phyloP scores from a whole-genome alignment of 2,329 filamentous ascomycete genomes.

The Stachybotrys elegans region DNA sequence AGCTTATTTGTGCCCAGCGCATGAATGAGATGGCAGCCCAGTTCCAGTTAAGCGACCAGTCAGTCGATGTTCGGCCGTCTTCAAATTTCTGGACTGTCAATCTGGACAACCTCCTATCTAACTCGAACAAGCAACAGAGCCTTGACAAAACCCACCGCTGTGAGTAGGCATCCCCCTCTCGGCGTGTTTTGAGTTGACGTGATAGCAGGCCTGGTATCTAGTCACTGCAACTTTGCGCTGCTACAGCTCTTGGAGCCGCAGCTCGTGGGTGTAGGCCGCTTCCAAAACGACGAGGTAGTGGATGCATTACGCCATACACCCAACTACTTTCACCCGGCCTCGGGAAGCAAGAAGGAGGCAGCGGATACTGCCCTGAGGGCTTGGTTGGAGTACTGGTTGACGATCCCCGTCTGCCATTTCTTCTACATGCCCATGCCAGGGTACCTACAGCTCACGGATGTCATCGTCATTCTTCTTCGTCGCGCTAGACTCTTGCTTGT shows the following conservation, averaged over 20 bases:
- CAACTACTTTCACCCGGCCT: constrained; percentile 6
- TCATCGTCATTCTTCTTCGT: constrained; percentile 7
- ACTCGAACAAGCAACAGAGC: constrained; percentile 4
- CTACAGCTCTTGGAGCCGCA: constrained; percentile 9
- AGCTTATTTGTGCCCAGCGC: constrained; percentile 8
- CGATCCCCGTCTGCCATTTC: constrained; percentile 6
- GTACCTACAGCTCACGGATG: constrained; percentile 8
- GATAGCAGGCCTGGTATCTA: constrained; percentile 7
- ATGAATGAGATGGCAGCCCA: constrained; percentile 9
- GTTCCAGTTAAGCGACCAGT: constrained; percentile 8
- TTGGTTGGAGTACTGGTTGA: constrained; percentile 11
- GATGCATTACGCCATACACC: constrained; percentile 7
- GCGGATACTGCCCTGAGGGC: constrained; percentile 8
- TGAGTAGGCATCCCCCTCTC: not conserved
- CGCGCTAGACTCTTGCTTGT: constrained; percentile 7
- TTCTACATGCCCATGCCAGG: constrained; percentile 9
- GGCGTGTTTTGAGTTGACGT: not conserved
- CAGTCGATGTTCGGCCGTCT: constrained; percentile 8
- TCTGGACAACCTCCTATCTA: constrained; percentile 8
- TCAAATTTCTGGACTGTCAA: constrained; percentile 6
- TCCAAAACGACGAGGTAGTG: constrained; percentile 5
- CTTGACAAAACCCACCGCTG: constrained; percentile 1
- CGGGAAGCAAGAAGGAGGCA: constrained; percentile 4
- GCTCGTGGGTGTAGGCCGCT: constrained; percentile 3
- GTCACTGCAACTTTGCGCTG: constrained; percentile 8